These are phyloP conservation scores for Alternaria solani DNA, from an alignment of 2,329 filamentous ascomycete genomes.

Conservation along the genomic window DNA sequence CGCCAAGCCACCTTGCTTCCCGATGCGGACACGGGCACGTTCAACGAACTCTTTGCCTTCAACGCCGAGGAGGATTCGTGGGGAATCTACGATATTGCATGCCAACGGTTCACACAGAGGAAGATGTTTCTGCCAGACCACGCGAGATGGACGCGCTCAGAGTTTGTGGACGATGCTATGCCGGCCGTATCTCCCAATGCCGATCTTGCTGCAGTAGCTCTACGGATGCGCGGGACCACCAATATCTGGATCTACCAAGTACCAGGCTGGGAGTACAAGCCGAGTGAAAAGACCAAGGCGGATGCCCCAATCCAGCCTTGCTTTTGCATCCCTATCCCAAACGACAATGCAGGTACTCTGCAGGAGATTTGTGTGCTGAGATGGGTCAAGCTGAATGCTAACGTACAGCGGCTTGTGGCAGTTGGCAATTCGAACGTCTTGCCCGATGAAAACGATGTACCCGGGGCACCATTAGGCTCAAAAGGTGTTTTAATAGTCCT, in stretches of 20 bases:
- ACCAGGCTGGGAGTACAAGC: slow-evolving; percentile 47
- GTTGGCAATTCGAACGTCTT: slow-evolving; percentile 47
- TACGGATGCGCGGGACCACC: slow-evolving; percentile 50
- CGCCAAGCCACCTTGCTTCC: slow-evolving; percentile 51
- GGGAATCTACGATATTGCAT: slow-evolving; percentile 52
- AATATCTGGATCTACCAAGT: slow-evolving; percentile 52
- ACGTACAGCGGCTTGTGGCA: slow-evolving; percentile 48
- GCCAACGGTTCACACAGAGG: slow-evolving; percentile 48
- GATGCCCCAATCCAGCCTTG: slow-evolving; percentile 49
- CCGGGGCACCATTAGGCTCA: slow-evolving; percentile 40
- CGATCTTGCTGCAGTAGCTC: slow-evolving; percentile 50
- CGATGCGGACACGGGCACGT: slow-evolving; percentile 48
- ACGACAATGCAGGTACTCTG: slow-evolving; percentile 40
- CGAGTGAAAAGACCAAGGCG: slow-evolving; percentile 33
- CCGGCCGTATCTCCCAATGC: slow-evolving; percentile 51
- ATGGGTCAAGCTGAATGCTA: slow-evolving; percentile 44
- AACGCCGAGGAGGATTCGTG: slow-evolving; percentile 52
- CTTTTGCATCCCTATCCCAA: slow-evolving; percentile 48
- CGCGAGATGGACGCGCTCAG: slow-evolving; percentile 49
- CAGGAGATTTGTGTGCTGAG: slow-evolving; percentile 50
- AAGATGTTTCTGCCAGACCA: slow-evolving; percentile 52
- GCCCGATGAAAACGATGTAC: slow-evolving; percentile 34
- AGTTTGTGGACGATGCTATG: slow-evolving; percentile 52
- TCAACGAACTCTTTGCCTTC: slow-evolving; percentile 53
- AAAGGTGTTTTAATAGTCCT: slow-evolving; percentile 50